phyloP scores from a whole-genome alignment of 495 filamentous ascomycete species.

The Aspergillus ostianus region DNA sequence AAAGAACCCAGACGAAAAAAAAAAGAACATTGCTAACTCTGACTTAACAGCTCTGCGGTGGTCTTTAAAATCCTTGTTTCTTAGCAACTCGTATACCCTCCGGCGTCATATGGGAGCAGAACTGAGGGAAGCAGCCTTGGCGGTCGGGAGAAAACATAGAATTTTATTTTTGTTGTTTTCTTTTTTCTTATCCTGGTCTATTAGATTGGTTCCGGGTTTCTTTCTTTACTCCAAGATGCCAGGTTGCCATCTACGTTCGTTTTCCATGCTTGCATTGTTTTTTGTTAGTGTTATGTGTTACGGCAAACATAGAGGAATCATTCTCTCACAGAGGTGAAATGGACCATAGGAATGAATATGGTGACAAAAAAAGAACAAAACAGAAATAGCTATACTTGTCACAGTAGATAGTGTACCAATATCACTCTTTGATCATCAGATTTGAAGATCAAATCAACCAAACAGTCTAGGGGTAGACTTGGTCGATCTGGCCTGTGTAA shows the following conservation, averaged over 20 bases:
- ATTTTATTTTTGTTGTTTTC: slow-evolving; percentile 15
- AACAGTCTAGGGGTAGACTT: too few species aligned
- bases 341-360: slow-evolving; percentile 11
- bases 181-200: slow-evolving; percentile 19
- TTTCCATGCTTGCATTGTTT: slow-evolving; percentile 13
- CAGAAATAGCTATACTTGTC: too few species aligned
- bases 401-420: too few species aligned
- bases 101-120: slow-evolving; percentile 44
- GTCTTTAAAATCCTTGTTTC: slow-evolving; percentile 42
- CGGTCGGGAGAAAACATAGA: slow-evolving; percentile 38
- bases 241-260: slow-evolving; percentile 26
- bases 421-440: too few species aligned
- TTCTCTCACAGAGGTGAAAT: slow-evolving; percentile 13
- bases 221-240: slow-evolving; percentile 16
- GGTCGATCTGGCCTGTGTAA: too few species aligned
- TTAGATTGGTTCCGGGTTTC: slow-evolving; percentile 20
- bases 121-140: slow-evolving; percentile 42
- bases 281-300: slow-evolving; percentile 33
- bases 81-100: slow-evolving; percentile 51
- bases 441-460: too few species aligned
- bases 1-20: too few species aligned
- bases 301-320: slow-evolving; percentile 27
- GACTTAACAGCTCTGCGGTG: slow-evolving; percentile 39
- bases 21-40: too few species aligned
- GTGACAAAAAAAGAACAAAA: too few species aligned